Conservation (phyloP, 2,329 filamentous ascomycete species). For the Aspergillus eucalypticola region DNA sequence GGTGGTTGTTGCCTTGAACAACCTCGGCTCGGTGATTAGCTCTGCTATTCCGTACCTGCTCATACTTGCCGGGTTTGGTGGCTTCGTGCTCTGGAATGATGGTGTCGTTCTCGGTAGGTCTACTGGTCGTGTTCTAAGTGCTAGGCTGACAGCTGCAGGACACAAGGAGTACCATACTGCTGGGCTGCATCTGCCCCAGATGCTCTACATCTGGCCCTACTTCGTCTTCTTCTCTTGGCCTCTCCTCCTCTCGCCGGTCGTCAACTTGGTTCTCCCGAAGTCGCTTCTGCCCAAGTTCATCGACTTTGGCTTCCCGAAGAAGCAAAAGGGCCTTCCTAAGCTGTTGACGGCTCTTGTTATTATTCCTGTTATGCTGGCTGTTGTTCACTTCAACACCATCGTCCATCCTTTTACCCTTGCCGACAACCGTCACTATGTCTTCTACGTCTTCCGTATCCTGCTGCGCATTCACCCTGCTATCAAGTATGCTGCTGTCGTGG, state of each 20-base stretch:
- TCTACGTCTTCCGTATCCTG: conserved; percentile 88
- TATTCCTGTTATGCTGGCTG: conserved; percentile 45
- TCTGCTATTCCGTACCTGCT: conserved; percentile 56
- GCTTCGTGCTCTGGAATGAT: conserved; percentile 83
- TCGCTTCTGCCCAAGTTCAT: conserved; percentile 36
- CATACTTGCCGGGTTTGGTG: conserved; percentile 67
- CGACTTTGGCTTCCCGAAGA: conserved; percentile 34
- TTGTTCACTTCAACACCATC: conserved; percentile 82
- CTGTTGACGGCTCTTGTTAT: conserved; percentile 38
- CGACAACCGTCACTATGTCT: conserved; percentile 96
- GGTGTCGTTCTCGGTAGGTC: conserved; percentile 80
- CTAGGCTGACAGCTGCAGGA: conserved; percentile 51
- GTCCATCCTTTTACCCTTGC: conserved; percentile 94
- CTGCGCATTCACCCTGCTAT: conserved; percentile 66
- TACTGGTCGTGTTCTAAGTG: not conserved
- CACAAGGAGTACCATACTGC: conserved; percentile 95
- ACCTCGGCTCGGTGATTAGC: conserved; percentile 41
- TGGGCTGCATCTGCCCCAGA: conserved; percentile 83
- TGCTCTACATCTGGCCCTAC: conserved; percentile 94
- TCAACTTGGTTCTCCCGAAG: conserved; percentile 40
- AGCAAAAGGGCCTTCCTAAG: conserved; percentile 41
- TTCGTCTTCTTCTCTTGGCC: conserved; percentile 88
- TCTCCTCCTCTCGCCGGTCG: conserved; percentile 62
- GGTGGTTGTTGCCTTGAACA: conserved; percentile 55
- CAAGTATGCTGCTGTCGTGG: conserved; percentile 66